Evolutionary conservation across 2,329 filamentous ascomycete species (phyloP).

Genomic region (Incumbomyces delicatus): DNA sequence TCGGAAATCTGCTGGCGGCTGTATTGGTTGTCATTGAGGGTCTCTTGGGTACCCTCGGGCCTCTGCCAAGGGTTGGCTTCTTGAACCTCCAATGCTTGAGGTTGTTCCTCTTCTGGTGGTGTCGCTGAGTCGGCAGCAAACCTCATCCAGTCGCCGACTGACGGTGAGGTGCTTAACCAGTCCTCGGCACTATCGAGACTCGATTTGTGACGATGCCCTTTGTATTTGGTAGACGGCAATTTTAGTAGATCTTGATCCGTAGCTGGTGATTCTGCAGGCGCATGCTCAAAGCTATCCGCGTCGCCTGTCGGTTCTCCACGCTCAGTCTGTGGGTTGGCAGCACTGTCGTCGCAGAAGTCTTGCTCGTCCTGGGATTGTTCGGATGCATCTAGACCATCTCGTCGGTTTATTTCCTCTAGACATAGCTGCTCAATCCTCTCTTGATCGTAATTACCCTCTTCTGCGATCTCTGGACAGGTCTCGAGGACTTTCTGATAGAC

Average conservation of each 20-base stretch:
- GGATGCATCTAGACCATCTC: not conserved
- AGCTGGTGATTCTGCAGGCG: not conserved
- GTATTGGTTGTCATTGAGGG: too few relatives aligned
- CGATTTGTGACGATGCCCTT: constrained; percentile 26
- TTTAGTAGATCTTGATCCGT: not conserved
- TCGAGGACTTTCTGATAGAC: constrained; percentile 31
- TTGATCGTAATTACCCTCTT: constrained; percentile 44
- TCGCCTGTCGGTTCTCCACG: constrained; percentile 7
- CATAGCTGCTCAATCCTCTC: constrained; percentile 47
- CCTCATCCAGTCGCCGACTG: constrained; percentile 40
- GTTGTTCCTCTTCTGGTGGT: not conserved
- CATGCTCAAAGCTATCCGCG: not conserved
- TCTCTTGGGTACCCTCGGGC: too few relatives aligned
- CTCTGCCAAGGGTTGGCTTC: too few relatives aligned
- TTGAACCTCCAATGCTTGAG: too few relatives aligned
- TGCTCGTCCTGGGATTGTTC: not conserved
- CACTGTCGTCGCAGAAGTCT: not conserved
- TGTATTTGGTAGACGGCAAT: constrained; percentile 12
- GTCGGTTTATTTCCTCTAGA: constrained; percentile 36
- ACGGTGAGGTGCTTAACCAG: constrained; percentile 41
- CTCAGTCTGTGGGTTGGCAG: not conserved
- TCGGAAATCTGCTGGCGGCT: not conserved
- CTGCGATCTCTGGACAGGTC: constrained; percentile 44
- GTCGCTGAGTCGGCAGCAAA: constrained; percentile 25
- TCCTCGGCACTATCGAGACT: constrained; percentile 38